Conservation (phyloP, 148 eudicot species). For the Persicaria maculosa region DNA sequence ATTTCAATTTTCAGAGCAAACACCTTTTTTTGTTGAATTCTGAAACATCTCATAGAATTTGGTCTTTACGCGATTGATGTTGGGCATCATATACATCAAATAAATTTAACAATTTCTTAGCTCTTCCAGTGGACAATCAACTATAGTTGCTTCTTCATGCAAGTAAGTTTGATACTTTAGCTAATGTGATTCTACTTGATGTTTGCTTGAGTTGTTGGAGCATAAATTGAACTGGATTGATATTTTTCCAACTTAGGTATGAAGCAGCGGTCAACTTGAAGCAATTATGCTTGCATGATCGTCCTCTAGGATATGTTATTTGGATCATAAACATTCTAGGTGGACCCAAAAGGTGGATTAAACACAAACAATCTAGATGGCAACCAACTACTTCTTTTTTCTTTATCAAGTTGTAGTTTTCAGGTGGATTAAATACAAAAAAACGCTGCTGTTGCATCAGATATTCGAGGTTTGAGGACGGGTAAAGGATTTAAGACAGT, state of each 20-base stretch:
- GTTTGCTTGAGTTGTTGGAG: not conserved
- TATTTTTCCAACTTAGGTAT: not conserved
- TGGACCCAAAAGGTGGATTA: slow-evolving; percentile 53
- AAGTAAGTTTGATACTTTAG: not conserved
- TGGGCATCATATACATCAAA: slow-evolving; percentile 4
- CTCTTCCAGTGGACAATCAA: slow-evolving; percentile 54
- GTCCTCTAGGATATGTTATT: slow-evolving; percentile 54
- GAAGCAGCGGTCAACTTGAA: slow-evolving; percentile 65
- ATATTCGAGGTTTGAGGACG: too few species aligned
- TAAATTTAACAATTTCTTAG: slow-evolving; percentile 48
- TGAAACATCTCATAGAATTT: too few species aligned
- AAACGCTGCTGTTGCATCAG: too few species aligned
- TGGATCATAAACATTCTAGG: slow-evolving; percentile 57
- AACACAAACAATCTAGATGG: slow-evolving; percentile 67
- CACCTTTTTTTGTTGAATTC: too few species aligned
- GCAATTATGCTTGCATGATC: slow-evolving; percentile 52
- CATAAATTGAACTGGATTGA: not conserved
- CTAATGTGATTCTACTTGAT: not conserved
- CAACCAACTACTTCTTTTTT: slow-evolving; percentile 45
- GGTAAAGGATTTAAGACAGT: too few species aligned
- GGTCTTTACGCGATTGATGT: too few species aligned
- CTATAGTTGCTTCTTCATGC: slow-evolving; percentile 21
- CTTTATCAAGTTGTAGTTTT: too few species aligned
- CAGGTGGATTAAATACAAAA: too few species aligned
- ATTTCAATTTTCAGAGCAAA: not conserved